Evolutionary conservation across 441 rosid genomes (phyloP).

Genomic region (Gossypium schwendimanii): DNA sequence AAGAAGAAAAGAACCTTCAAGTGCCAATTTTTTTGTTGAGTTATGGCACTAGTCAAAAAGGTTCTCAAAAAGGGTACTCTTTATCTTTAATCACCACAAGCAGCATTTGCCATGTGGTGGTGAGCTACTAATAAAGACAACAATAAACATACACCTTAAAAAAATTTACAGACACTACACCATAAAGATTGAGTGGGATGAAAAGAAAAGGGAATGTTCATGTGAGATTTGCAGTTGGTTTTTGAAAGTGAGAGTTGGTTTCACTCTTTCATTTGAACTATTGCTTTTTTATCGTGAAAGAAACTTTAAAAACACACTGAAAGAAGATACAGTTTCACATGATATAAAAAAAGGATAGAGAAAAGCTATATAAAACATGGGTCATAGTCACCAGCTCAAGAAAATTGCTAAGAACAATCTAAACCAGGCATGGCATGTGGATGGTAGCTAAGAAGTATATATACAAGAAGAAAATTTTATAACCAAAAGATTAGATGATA

Average conservation of each 20-base stretch:
- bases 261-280: slow-evolving; percentile 13
- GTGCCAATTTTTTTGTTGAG: slow-evolving; percentile 5
- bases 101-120: slow-evolving; percentile 28
- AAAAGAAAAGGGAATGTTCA: not conserved
- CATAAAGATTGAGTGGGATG: slow-evolving; percentile 5
- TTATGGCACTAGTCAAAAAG: slow-evolving; percentile 9
- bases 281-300: slow-evolving; percentile 5
- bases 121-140: not conserved
- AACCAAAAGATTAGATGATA: slow-evolving; percentile 12
- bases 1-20: slow-evolving; percentile 10
- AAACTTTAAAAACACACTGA: slow-evolving; percentile 2
- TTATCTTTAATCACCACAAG: not conserved
- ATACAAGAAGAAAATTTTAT: not conserved
- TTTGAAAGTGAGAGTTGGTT: not conserved
- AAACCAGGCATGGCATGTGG: slow-evolving; percentile 28
- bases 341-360: slow-evolving; percentile 13
- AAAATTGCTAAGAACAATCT: not conserved
- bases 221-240: slow-evolving; percentile 7
- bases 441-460: slow-evolving; percentile 21
- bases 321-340: not conserved
- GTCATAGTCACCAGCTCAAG: slow-evolving; percentile 25
- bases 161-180: not conserved
- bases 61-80: not conserved
- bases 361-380: slow-evolving; percentile 19
- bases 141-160: not conserved